phyloP scores from a whole-genome alignment of 768 basidiomycete species.

The Pulveroboletus sp. region DNA sequence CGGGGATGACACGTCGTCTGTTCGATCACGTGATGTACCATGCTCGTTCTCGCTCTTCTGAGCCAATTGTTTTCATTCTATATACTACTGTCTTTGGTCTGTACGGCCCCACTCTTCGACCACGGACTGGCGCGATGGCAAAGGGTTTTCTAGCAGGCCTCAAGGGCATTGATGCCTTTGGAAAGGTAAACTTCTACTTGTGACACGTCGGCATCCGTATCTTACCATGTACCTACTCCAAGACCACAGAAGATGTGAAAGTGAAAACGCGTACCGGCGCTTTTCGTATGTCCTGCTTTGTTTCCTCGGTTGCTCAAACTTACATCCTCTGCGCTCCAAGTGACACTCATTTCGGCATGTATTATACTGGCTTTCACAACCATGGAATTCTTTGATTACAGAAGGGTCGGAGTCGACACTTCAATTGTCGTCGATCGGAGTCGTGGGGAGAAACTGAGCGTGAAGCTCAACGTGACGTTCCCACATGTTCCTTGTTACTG shows the following conservation, averaged over 20 bases:
- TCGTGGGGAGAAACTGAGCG: conserved; percentile 89
- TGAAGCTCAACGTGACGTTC: conserved; percentile 90
- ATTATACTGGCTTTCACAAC: conserved; percentile 89
- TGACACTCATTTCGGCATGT: conserved; percentile 86
- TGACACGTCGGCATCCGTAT: conserved; percentile 5
- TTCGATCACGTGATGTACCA: conserved; percentile 22
- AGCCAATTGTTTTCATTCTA: not conserved
- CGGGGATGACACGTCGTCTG: conserved; percentile 22
- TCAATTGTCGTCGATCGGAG: conserved; percentile 93
- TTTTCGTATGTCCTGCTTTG: conserved; percentile 53
- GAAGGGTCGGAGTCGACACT: conserved; percentile 80
- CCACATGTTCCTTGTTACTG: conserved; percentile 96
- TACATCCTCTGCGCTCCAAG: conserved; percentile 37
- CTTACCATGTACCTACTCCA: conserved; percentile 9
- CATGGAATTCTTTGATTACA: conserved; percentile 95
- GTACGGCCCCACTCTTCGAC: conserved; percentile 15
- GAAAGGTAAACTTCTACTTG: conserved; percentile 62
- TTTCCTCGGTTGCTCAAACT: conserved; percentile 1
- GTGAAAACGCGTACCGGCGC: conserved; percentile 96
- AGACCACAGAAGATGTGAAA: conserved; percentile 99
- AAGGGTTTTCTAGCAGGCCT: conserved; percentile 72
- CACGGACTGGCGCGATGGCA: conserved; percentile 48
- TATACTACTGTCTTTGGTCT: conserved; percentile 1
- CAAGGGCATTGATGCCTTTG: conserved; percentile 97
- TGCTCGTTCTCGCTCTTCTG: not conserved